Evolutionary conservation across 2,329 filamentous ascomycete species (phyloP).

Genomic region (Colletotrichum lentis): DNA sequence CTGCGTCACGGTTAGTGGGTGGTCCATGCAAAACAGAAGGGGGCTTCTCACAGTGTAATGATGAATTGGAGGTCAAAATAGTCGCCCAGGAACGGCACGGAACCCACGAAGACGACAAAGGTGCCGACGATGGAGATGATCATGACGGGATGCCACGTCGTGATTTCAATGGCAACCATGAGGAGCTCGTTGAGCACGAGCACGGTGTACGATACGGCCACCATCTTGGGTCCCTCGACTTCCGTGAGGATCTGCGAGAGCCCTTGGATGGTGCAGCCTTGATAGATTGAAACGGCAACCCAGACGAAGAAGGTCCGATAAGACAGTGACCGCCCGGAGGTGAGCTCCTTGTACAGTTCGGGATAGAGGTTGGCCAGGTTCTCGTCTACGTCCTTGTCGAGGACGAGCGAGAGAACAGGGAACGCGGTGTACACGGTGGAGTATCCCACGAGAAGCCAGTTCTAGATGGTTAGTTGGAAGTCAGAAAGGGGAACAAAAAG

Average conservation of each 20-base stretch:
- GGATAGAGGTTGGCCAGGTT: constrained; percentile 93
- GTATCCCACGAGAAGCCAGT: constrained; percentile 97
- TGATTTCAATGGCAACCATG: constrained; percentile 97
- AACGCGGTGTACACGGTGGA: constrained; percentile 94
- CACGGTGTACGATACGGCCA: constrained; percentile 89
- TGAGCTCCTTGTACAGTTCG: constrained; percentile 97
- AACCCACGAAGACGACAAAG: constrained; percentile 79
- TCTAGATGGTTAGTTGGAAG: constrained; percentile 56
- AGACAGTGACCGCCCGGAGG: constrained; percentile 82
- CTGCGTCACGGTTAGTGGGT: constrained; percentile 49
- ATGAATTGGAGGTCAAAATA: constrained; percentile 90
- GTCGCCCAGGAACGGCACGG: constrained; percentile 83
- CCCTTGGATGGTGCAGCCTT: constrained; percentile 95
- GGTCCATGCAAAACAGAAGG: not conserved
- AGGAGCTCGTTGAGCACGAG: constrained; percentile 93
- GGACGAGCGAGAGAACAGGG: constrained; percentile 90
- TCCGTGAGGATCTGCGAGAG: constrained; percentile 87
- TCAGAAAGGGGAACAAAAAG: constrained; percentile 38
- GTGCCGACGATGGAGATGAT: constrained; percentile 85
- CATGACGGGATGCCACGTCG: constrained; percentile 97
- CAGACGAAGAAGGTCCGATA: constrained; percentile 97
- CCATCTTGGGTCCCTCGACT: constrained; percentile 77
- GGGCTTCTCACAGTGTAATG: constrained; percentile 67
- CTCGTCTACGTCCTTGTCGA: constrained; percentile 96
- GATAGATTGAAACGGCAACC: constrained; percentile 94